These are phyloP conservation scores for Quercus engelmannii DNA, from an alignment of 306 rosid genomes.

Conservation along the genomic window DNA sequence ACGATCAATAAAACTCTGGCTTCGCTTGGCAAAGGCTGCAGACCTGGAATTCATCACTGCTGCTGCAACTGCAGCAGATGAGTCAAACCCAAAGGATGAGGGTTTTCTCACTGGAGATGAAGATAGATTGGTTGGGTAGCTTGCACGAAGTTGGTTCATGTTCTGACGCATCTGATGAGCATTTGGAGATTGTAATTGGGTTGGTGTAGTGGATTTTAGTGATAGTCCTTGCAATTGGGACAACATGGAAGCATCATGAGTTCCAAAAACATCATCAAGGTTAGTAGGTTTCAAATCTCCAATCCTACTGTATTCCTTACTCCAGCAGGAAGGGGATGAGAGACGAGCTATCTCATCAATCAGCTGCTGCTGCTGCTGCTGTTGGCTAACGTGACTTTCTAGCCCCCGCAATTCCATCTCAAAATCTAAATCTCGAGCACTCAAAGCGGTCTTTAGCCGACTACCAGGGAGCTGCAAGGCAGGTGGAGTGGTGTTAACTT, in stretches of 20 bases:
- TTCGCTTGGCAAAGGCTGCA: slow-evolving; percentile 82
- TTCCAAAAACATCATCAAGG: slow-evolving; percentile 80
- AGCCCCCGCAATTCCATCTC: slow-evolving; percentile 81
- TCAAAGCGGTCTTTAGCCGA: slow-evolving; percentile 69
- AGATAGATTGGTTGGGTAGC: slow-evolving; percentile 74
- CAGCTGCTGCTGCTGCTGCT: slow-evolving; percentile 63
- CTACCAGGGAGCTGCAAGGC: slow-evolving; percentile 88
- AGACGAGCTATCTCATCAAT: slow-evolving; percentile 87
- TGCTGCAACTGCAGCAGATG: slow-evolving; percentile 81
- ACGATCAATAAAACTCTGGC: slow-evolving; percentile 96
- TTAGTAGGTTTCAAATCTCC: slow-evolving; percentile 78
- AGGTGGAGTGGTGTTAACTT: slow-evolving; percentile 75
- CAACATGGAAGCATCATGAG: slow-evolving; percentile 58
- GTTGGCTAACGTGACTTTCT: slow-evolving; percentile 49
- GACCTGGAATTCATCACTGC: slow-evolving; percentile 96
- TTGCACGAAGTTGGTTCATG: slow-evolving; percentile 87
- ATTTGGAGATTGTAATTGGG: slow-evolving; percentile 60
- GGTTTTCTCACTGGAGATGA: slow-evolving; percentile 81
- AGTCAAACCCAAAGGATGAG: slow-evolving; percentile 63
- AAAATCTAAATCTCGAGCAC: slow-evolving; percentile 80
- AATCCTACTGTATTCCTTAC: slow-evolving; percentile 47
- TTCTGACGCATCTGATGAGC: slow-evolving; percentile 76
- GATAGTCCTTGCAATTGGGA: slow-evolving; percentile 72
- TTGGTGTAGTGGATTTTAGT: slow-evolving; percentile 47
- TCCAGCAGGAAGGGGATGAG: slow-evolving; percentile 76